Evolutionary conservation across 805 yeast species (phyloP).

Genomic region (Metschnikowia bowlesiae): DNA sequence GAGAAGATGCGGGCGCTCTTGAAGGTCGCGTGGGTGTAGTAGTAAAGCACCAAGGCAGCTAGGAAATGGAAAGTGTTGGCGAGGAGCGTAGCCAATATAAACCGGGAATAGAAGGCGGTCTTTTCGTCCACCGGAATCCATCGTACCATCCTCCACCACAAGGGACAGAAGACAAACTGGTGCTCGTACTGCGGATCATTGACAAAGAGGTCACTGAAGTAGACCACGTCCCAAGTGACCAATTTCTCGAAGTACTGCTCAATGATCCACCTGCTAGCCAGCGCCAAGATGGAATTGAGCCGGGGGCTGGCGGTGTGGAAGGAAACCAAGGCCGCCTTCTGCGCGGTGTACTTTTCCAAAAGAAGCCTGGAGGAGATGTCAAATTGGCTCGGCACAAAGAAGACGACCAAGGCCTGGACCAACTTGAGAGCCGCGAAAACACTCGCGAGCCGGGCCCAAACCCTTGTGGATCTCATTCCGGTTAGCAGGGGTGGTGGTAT

Average conservation of each 20-base stretch:
- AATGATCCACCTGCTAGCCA: not conserved
- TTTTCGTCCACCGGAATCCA: constrained; percentile 6
- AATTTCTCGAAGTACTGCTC: constrained; percentile 44
- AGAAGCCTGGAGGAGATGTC: constrained; percentile 46
- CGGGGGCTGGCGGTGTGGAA: constrained; percentile 8
- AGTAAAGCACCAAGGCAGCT: constrained; percentile 46
- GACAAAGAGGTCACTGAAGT: constrained; percentile 55
- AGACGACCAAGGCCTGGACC: constrained; percentile 35
- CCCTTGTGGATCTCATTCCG: not conserved
- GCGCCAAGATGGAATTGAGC: constrained; percentile 6
- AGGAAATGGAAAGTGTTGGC: constrained; percentile 51
- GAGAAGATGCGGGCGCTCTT: constrained; percentile 17
- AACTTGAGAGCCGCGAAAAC: constrained; percentile 31
- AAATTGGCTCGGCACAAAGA: constrained; percentile 41
- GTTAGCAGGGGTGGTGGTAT: not conserved
- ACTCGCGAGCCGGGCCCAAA: not conserved
- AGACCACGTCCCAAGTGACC: constrained; percentile 83
- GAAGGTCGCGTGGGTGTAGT: constrained; percentile 37
- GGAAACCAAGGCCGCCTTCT: constrained; percentile 5
- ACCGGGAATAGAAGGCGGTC: constrained; percentile 11
- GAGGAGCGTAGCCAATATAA: constrained; percentile 34
- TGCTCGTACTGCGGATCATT: constrained; percentile 67
- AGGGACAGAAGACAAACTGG: constrained; percentile 81
- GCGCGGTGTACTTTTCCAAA: constrained; percentile 17
- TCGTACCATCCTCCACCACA: constrained; percentile 60